Percentiles rank a stretch among this genome's conserved stretches.
Evolutionary conservation across 148 eudicot genomes (phyloP).

Genomic region (Mesembryanthemum crystallinum): DNA sequence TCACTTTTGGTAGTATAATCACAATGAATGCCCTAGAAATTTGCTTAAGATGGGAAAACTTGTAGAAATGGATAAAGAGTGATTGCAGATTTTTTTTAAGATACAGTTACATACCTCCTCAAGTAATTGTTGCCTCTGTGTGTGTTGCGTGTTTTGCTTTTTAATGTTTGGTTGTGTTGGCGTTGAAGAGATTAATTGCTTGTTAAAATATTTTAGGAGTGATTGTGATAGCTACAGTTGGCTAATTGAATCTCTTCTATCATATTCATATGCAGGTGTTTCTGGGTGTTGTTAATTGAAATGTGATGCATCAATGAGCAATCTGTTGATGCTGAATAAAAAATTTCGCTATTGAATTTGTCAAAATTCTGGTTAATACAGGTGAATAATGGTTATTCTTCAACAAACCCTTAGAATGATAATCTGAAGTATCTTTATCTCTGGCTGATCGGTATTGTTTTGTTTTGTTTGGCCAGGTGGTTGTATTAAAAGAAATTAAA

Average conservation of each 20-base stretch:
- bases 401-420: not conserved
- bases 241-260: not conserved
- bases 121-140: no score
- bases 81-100: not conserved
- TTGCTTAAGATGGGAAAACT: not conserved
- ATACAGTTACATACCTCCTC: no score
- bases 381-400: conserved; percentile 6
- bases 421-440: not conserved
- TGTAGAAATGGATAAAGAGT: not conserved
- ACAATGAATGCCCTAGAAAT: not conserved
- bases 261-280: conserved; percentile 29
- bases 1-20: no score
- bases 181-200: no score
- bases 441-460: not conserved
- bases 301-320: conserved; percentile 18
- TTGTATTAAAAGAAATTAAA: conserved; percentile 26
- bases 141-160: not conserved
- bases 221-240: not conserved
- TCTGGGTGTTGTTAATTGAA: conserved; percentile 4
- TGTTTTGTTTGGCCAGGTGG: not conserved
- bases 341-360: conserved; percentile 21
- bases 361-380: conserved; percentile 23
- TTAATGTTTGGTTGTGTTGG: not conserved
- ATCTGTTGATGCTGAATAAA: conserved; percentile 16
- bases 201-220: no score